These are phyloP conservation scores for Puccinia brachypodii DNA, from an alignment of 1,284 basidiomycete species.

Conservation along the genomic window DNA sequence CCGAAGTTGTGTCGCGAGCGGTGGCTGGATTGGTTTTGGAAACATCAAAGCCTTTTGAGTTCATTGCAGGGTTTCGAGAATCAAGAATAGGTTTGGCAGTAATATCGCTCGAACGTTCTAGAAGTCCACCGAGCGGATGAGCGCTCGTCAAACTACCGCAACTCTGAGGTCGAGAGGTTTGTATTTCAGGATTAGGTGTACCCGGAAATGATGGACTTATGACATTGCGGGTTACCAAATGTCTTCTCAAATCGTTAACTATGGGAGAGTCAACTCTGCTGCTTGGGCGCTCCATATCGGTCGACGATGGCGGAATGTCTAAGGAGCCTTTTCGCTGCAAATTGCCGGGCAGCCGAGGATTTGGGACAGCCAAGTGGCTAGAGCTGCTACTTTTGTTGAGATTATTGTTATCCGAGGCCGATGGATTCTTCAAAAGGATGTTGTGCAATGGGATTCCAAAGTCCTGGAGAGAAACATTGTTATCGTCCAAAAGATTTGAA, in stretches of 20 bases:
- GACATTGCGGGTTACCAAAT: slow-evolving; percentile 30
- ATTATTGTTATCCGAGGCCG: slow-evolving; percentile 29
- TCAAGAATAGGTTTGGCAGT: slow-evolving; percentile 42
- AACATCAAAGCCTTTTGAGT: slow-evolving; percentile 48
- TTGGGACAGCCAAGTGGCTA: slow-evolving; percentile 3
- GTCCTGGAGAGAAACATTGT: slow-evolving; percentile 71
- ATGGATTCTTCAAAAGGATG: slow-evolving; percentile 73
- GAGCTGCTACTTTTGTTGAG: slow-evolving; percentile 22
- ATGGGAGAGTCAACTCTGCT: slow-evolving; percentile 36
- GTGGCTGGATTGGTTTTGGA: slow-evolving; percentile 47
- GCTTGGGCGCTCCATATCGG: slow-evolving; percentile 34
- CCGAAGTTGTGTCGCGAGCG: slow-evolving; percentile 38
- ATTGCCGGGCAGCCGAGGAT: slow-evolving; percentile 11
- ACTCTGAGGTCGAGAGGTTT: slow-evolving; percentile 11
- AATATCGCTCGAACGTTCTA: slow-evolving; percentile 19
- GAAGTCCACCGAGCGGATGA: slow-evolving; percentile 2
- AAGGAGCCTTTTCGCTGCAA: slow-evolving; percentile 37
- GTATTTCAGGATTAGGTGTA: slow-evolving; percentile 27
- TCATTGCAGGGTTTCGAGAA: slow-evolving; percentile 20
- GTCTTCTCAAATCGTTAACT: slow-evolving; percentile 46
- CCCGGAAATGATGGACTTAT: slow-evolving; percentile 2
- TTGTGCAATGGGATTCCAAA: slow-evolving; percentile 91
- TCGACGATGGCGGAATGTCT: slow-evolving; percentile 23
- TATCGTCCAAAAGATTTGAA: slow-evolving; percentile 65
- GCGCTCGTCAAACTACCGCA: slow-evolving; percentile 3